Base-by-base conservation (phyloP, 768 basidiomycete genomes). In the Termitomyces sp. region DNA sequence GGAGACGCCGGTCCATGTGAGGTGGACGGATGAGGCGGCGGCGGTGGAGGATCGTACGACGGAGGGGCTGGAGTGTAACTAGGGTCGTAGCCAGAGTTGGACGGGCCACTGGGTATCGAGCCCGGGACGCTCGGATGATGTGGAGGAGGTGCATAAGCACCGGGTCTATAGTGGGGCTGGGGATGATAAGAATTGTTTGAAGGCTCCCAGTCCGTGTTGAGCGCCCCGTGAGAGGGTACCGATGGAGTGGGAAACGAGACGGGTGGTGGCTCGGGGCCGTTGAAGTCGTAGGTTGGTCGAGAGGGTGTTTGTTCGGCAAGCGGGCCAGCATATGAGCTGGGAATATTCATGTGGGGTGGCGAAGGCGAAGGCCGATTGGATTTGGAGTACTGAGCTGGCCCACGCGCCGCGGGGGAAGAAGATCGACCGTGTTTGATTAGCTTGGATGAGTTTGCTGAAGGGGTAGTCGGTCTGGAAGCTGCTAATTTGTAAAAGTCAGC, bases 261-360 rank as follows among this genome's bases (percentile, higher is more conserved):
- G 14, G 54, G 42, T 29, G 46, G 12, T 12, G 29, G 8, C 5
- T 36, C 37, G 26, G 36, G 10, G 18, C 12, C 22, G 9, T 51
- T 22, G 22, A 1, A 49, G 32, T 46, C 29, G 49, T 50, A 26
- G 34, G 22, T 27, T 14, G 41, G 50, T 4, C 50, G 26, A 5
- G 57, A 39, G 3, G 41, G 16, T 24, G 57, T 13, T n/a, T 13
- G 37, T 5, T 42, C 54, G 26, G 75, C 68, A 13, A 72, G 71
- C 5, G 73, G 73, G 5, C 72, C 70, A 16, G 67, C 59, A 57
- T 78, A 76, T n/a, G 74, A 72, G 20, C 53, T 49, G 16, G 75
- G 74, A 53, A 76, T 76, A 61, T 73, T 77, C 4, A 74, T 62
- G 56, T 77, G 78, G 0, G 75, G 71, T 1, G 76, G 78, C 4